Evolutionary conservation across 768 basidiomycete genomes (phyloP).

Genomic region (Nidularia pulvinata): DNA sequence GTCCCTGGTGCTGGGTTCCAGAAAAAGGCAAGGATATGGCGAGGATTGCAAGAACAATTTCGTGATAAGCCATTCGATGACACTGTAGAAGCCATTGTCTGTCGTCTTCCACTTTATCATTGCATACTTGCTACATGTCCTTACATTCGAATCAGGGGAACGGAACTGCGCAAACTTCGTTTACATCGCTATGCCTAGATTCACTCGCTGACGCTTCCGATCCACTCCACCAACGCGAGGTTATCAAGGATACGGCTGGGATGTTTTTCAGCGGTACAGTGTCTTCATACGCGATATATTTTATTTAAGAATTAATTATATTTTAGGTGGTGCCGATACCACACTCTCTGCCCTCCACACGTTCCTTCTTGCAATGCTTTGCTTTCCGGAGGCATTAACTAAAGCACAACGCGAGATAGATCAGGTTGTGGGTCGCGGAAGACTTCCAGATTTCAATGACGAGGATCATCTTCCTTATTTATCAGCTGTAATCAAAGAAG

Average conservation of each 20-base stretch:
- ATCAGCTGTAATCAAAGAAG: slow-evolving; percentile 28
- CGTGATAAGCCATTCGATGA: slow-evolving; percentile 30
- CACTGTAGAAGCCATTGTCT: slow-evolving; percentile 21
- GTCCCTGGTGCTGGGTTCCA: slow-evolving; percentile 62
- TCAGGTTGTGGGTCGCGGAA: slow-evolving; percentile 20
- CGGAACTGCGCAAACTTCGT: not conserved
- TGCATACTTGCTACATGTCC: not conserved
- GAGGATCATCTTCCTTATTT: slow-evolving; percentile 29
- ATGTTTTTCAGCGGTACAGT: slow-evolving; percentile 15
- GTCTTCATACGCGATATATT: not conserved
- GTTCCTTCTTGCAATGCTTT: slow-evolving; percentile 35
- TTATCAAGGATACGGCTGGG: slow-evolving; percentile 27
- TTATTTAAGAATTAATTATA: slow-evolving; percentile 3
- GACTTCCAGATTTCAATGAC: slow-evolving; percentile 32
- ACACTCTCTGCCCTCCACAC: slow-evolving; percentile 6
- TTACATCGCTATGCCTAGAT: not conserved
- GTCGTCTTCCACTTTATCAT: not conserved
- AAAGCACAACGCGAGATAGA: slow-evolving; percentile 31
- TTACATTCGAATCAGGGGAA: slow-evolving; percentile 7
- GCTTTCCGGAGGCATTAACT: slow-evolving; percentile 29
- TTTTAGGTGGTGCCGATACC: slow-evolving; percentile 5
- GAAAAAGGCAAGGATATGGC: slow-evolving; percentile 46
- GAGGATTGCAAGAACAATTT: slow-evolving; percentile 28
- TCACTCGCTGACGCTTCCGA: not conserved
- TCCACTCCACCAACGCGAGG: not conserved